These are phyloP conservation scores for Oropetium thomaeum DNA, from an alignment of 176 grass and related monocot species.

Conservation along the genomic window DNA sequence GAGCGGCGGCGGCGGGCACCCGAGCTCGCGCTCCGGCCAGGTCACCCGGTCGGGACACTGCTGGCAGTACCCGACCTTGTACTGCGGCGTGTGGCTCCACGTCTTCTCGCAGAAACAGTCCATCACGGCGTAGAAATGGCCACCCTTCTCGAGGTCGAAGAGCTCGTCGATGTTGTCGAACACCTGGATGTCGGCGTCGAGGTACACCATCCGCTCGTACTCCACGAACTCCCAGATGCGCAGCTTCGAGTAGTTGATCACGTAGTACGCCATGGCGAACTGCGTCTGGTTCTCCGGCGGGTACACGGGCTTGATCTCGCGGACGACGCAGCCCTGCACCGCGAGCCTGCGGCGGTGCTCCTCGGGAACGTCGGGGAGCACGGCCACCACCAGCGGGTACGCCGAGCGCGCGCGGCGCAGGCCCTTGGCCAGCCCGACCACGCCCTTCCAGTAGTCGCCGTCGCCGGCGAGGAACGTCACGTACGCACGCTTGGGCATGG, in stretches of 20 bases:
- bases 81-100: constrained; percentile 76
- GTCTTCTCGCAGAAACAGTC: constrained; percentile 98
- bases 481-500: constrained; percentile 52
- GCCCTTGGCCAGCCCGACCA: constrained; percentile 70
- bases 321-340: constrained; percentile 60
- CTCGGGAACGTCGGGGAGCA: constrained; percentile 65
- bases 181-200: constrained; percentile 78
- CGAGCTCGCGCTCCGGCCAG: constrained; percentile 49
- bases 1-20: constrained; percentile 57
- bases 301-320: constrained; percentile 67
- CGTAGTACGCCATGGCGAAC: constrained; percentile 91
- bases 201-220: constrained; percentile 75
- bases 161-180: constrained; percentile 70
- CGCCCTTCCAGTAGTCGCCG: constrained; percentile 84
- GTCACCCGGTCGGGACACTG: constrained; percentile 48
- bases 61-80: constrained; percentile 75
- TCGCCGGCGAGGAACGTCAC: constrained; percentile 76
- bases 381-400: constrained; percentile 73
- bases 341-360: constrained; percentile 39
- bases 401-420: constrained; percentile 45
- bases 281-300: constrained; percentile 66
- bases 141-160: constrained; percentile 46
- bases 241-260: constrained; percentile 98
- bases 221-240: constrained; percentile 95
- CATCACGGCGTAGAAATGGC: constrained; percentile 61